Conservation (phyloP, 495 filamentous ascomycete genomes). For the Aspergillus egyptiacus region DNA sequence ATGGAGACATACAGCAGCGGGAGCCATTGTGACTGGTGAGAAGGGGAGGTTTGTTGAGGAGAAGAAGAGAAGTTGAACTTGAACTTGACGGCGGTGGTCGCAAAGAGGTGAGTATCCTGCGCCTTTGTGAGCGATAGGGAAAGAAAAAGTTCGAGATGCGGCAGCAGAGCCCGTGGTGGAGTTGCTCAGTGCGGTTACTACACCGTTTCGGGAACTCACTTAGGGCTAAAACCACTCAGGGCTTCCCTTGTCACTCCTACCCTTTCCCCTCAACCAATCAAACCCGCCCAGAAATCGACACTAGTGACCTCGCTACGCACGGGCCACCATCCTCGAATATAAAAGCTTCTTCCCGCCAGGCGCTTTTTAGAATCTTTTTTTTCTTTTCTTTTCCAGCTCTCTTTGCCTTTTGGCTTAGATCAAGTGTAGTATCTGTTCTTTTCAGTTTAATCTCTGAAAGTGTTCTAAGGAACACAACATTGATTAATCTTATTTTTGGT, state of each 20-base stretch:
- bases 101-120: constrained; percentile 59
- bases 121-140: constrained; percentile 32
- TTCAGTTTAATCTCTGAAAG: constrained; percentile 88
- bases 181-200: constrained; percentile 27
- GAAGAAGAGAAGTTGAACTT: constrained; percentile 19
- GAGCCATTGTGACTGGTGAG: constrained; percentile 44
- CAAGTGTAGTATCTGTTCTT: constrained; percentile 99
- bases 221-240: constrained; percentile 20
- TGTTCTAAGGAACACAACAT: constrained; percentile 63
- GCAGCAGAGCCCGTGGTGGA: constrained; percentile 21
- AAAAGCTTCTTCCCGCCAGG: constrained; percentile 22
- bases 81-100: no score
- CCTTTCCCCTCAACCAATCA: neutral
- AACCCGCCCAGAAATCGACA: constrained; percentile 6
- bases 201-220: constrained; percentile 19
- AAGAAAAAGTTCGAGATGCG: constrained; percentile 9
- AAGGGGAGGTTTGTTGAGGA: constrained; percentile 18
- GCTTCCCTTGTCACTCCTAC: constrained; percentile 7
- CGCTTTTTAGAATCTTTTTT: constrained; percentile 31
- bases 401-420: constrained; percentile 67
- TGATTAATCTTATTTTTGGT: constrained; percentile 84
- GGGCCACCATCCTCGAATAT: constrained; percentile 18
- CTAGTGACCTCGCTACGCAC: constrained; percentile 19
- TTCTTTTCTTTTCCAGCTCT: constrained; percentile 51
- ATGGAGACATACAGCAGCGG: constrained; percentile 69